Percentiles rank a stretch among this genome's conserved stretches.
phyloP scores from a whole-genome alignment of 2,329 filamentous ascomycete species.

The Colletotrichum ledebouriae region DNA sequence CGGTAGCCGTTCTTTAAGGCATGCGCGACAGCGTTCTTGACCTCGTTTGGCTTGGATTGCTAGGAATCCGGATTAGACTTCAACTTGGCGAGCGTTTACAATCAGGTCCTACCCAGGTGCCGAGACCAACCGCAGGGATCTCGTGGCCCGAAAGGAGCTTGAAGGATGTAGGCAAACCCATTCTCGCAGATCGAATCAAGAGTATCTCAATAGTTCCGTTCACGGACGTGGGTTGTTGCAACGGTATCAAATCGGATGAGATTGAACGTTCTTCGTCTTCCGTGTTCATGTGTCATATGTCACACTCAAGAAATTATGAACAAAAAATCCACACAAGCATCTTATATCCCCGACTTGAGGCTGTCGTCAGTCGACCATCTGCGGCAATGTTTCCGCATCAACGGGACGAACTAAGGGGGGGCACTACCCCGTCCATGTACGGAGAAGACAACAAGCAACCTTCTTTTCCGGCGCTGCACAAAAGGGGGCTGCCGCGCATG shows the following conservation, averaged over 20 bases:
- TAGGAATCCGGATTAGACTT: not conserved
- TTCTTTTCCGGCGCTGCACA: conserved; percentile 32
- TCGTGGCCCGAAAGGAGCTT: conserved; percentile 51
- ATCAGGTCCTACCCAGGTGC: conserved; percentile 49
- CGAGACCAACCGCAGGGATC: conserved; percentile 51
- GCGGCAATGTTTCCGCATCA: conserved; percentile 35
- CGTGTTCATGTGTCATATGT: conserved; percentile 25
- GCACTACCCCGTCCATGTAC: not conserved
- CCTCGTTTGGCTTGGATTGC: conserved; percentile 64
- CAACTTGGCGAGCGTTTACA: no score
- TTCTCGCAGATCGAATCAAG: conserved; percentile 25
- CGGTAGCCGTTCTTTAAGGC: conserved; percentile 70
- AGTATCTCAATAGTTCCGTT: conserved; percentile 4
- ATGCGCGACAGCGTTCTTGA: conserved; percentile 65
- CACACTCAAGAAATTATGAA: not conserved
- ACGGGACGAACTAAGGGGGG: not conserved
- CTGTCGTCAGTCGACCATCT: conserved; percentile 22
- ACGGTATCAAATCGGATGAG: not conserved
- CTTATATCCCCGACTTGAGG: conserved; percentile 36
- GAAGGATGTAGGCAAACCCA: conserved; percentile 46
- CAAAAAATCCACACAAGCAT: conserved; percentile 6
- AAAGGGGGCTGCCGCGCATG: not conserved
- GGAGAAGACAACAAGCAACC: conserved; percentile 34
- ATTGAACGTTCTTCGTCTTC: conserved; percentile 10
- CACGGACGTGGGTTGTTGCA: not conserved